These are phyloP conservation scores for Sporopachydermia cereana DNA, from an alignment of 1,139 yeast genomes.

Conservation along the genomic window DNA sequence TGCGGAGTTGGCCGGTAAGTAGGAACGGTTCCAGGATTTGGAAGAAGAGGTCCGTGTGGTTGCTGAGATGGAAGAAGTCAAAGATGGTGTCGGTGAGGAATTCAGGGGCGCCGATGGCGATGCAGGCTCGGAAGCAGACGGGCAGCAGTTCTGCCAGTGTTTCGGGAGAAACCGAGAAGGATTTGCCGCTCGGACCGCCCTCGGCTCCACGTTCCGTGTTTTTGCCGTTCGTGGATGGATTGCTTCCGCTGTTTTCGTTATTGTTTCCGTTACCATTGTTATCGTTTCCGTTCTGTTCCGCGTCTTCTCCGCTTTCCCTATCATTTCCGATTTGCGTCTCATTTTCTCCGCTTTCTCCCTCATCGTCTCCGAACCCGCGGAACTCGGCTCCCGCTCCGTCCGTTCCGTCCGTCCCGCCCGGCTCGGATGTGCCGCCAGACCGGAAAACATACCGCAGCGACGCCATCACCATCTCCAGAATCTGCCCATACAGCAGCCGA, in stretches of 20 bases:
- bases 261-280: conserved; percentile 9
- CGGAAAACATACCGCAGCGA: conserved; percentile 34
- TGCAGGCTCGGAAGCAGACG: conserved; percentile 30
- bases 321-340: too few relatives aligned
- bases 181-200: not conserved
- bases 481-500: conserved; percentile 38
- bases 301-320: conserved; percentile 9
- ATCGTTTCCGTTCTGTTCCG: not conserved
- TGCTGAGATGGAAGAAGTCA: conserved; percentile 31
- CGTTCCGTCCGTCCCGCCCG: not conserved
- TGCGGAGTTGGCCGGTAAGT: conserved; percentile 31
- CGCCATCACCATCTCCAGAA: conserved; percentile 44
- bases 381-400: not conserved
- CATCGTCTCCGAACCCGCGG: too few relatives aligned
- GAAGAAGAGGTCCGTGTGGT: conserved; percentile 32
- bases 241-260: conserved; percentile 9
- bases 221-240: not conserved
- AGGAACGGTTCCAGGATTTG: conserved; percentile 39
- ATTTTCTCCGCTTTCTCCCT: not conserved
- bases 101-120: conserved; percentile 26
- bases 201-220: not conserved
- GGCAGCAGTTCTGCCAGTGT: conserved; percentile 20
- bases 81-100: conserved; percentile 41
- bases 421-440: conserved; percentile 16
- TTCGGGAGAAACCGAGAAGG: too few relatives aligned